phyloP scores from a whole-genome alignment of 306 rosid genomes.

The Rosa persica region DNA sequence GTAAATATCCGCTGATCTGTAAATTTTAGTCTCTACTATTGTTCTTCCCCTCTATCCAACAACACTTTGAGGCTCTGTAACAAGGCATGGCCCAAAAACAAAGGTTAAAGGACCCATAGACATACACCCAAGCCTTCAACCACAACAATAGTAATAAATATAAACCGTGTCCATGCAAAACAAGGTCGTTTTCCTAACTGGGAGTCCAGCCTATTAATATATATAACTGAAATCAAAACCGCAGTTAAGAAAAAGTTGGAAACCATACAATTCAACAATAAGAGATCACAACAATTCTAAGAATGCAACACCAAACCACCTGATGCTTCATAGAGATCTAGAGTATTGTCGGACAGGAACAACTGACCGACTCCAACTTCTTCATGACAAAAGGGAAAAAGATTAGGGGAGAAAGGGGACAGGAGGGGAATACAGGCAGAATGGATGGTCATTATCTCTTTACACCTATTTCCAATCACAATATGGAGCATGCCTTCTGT shows the following conservation, averaged over 20 bases:
- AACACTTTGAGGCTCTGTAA: neutral
- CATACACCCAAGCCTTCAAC: neutral
- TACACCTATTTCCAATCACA: constrained; percentile 63
- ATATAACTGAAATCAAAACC: constrained; percentile 39
- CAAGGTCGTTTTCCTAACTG: constrained; percentile 49
- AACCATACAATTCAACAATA: constrained; percentile 56
- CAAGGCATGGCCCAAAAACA: neutral
- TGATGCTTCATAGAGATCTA: constrained; percentile 54
- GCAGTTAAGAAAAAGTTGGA: constrained; percentile 40
- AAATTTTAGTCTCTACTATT: neutral
- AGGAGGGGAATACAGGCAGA: constrained; percentile 41
- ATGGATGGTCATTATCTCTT: constrained; percentile 46
- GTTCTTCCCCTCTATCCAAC: neutral
- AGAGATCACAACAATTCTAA: constrained; percentile 59
- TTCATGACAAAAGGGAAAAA: constrained; percentile 42
- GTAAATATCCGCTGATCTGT: neutral
- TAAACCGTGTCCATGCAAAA: constrained; percentile 37
- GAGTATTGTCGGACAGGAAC: constrained; percentile 43
- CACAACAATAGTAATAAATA: constrained; percentile 8
- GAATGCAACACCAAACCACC: constrained; percentile 54
- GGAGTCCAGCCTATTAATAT: constrained; percentile 54
- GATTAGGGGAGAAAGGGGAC: constrained; percentile 30
- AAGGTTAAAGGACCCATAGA: neutral
- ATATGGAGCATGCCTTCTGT: constrained; percentile 95
- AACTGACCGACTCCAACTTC: constrained; percentile 64